These are phyloP conservation scores for Alnus glutinosa DNA, from an alignment of 306 rosid species.

Conservation along the genomic window DNA sequence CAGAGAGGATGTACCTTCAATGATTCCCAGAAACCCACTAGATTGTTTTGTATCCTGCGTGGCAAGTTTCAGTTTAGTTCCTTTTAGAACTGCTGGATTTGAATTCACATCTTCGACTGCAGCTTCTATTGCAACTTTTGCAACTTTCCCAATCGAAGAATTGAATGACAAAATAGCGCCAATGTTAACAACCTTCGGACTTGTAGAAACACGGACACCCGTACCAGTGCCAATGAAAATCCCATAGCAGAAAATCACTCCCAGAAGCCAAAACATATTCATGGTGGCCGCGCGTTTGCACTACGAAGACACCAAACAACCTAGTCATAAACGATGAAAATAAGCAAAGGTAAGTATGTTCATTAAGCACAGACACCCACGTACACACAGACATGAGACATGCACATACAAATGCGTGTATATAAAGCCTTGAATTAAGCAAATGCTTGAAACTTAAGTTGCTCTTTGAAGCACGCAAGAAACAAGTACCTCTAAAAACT, in stretches of 20 bases:
- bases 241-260: conserved; percentile 22
- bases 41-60: conserved; percentile 40
- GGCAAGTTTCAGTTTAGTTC: conserved; percentile 42
- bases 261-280: conserved; percentile 39
- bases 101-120: conserved; percentile 63
- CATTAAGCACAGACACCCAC: too few species aligned
- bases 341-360: too few species aligned
- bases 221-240: conserved; percentile 20
- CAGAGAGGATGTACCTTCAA: conserved; percentile 40
- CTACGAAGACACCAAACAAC: conserved; percentile 17
- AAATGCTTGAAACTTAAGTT: too few species aligned
- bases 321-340: too few species aligned
- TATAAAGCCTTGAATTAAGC: too few species aligned
- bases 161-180: conserved; percentile 55
- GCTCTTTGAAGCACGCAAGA: too few species aligned
- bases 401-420: too few species aligned
- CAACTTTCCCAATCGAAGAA: conserved; percentile 49
- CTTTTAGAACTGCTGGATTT: conserved; percentile 32
- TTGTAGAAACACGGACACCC: conserved; percentile 6
- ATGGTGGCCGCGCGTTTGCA: conserved; percentile 16
- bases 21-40: conserved; percentile 54
- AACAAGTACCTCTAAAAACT: too few species aligned
- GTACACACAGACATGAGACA: too few species aligned
- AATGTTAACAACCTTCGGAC: conserved; percentile 39
- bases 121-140: conserved; percentile 49